A percentile compares a stretch with the other conserved stretches of the same genome.
Conservation (phyloP, 2,329 filamentous ascomycete genomes). For the Aureobasidium lini region DNA sequence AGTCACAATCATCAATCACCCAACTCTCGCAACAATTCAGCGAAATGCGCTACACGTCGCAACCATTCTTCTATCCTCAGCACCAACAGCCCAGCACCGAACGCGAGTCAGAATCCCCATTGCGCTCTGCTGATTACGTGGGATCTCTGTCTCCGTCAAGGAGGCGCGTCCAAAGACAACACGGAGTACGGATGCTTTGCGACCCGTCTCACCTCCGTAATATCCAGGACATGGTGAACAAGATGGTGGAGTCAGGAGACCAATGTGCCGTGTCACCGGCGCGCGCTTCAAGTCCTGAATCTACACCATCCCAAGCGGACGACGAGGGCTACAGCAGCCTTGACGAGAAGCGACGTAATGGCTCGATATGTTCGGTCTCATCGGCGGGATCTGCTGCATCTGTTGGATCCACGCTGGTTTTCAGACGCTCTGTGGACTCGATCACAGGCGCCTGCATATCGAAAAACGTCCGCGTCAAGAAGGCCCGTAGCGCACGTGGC, state of each 20-base stretch:
- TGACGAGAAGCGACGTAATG: constrained; percentile 15
- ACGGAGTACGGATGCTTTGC: constrained; percentile 23
- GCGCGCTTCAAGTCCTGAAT: constrained; percentile 1
- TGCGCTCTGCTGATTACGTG: background rate
- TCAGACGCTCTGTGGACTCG: constrained; percentile 12
- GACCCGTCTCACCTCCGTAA: constrained; percentile 29
- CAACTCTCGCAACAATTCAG: constrained; percentile 29
- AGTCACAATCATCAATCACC: constrained; percentile 27
- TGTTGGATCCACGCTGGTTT: background rate
- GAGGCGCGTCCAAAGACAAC: constrained; percentile 2
- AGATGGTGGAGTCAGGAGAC: constrained; percentile 30
- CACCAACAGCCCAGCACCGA: background rate
- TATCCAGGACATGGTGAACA: constrained; percentile 31
- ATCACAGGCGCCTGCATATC: constrained; percentile 12
- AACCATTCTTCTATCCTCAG: constrained; percentile 14
- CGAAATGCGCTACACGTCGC: constrained; percentile 26
- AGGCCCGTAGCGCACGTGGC: background rate
- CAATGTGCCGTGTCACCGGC: constrained; percentile 26
- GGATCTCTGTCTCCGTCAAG: background rate
- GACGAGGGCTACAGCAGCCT: constrained; percentile 17
- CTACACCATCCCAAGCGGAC: background rate
- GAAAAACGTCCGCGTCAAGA: constrained; percentile 13
- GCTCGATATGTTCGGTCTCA: constrained; percentile 13
- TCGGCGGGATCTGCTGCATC: background rate
- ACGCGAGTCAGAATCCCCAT: background rate